These are phyloP conservation scores for Phytophthora megakarya DNA, from an alignment of 352 stramenopile species.

Conservation along the genomic window DNA sequence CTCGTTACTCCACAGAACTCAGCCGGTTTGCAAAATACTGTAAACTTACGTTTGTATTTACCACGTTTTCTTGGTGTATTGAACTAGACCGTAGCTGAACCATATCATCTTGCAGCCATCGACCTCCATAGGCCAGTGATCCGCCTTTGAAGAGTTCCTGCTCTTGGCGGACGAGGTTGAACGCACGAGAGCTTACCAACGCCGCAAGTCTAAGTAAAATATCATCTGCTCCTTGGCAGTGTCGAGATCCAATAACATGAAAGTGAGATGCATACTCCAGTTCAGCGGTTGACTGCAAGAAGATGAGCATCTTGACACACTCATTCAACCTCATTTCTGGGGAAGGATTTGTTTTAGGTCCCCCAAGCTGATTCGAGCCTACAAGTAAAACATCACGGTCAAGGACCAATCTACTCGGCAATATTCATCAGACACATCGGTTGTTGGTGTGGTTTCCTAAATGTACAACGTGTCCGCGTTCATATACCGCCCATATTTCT, in stretches of 20 bases:
- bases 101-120: constrained; percentile 4
- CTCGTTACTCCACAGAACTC: no score
- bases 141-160: constrained; percentile 2
- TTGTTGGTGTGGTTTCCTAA: constrained; percentile 8
- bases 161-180: not conserved
- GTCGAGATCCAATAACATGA: not conserved
- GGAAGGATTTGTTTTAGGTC: not conserved
- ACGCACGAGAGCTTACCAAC: constrained; percentile 11
- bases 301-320: constrained; percentile 4
- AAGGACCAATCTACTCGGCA: no score
- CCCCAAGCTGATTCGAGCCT: constrained; percentile 10
- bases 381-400: not conserved
- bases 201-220: not conserved
- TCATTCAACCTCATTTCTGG: constrained; percentile 19
- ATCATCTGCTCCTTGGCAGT: constrained; percentile 10
- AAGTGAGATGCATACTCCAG: constrained; percentile 2
- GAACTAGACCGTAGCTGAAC: not conserved
- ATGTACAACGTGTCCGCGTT: not conserved
- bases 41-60: constrained; percentile 7
- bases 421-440: not conserved
- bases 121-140: not conserved
- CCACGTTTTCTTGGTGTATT: not conserved
- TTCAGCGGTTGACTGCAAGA: constrained; percentile 6
- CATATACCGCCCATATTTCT: not conserved
- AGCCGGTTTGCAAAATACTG: not conserved